Base-by-base conservation (phyloP, 495 filamentous ascomycete genomes). In the Jackrogersella minutella region DNA sequence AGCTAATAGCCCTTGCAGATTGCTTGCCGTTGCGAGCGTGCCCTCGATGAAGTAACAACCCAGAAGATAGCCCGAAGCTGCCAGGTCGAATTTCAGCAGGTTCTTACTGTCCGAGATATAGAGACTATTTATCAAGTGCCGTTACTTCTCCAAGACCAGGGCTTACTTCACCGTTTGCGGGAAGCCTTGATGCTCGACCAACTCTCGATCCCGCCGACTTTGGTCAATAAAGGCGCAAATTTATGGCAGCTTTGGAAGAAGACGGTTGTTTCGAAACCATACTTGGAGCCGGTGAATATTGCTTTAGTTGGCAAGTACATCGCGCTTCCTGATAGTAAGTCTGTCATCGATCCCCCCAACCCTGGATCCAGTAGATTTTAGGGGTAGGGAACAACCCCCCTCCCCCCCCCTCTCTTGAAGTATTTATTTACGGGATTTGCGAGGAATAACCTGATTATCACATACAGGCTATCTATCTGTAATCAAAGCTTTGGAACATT, bases 291-390 rank as follows among this genome's bases (percentile, higher is more conserved):
- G 1, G 91, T 99, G 54, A 80, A 81, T 9, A 96, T 99, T 71
- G 93, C 87, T 4, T 82, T 99, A 4, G 93, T 99, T 21, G 95
- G 95, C 63, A 98, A 99, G 76, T 98, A 98, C 76, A 87, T 85
- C 14, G 82, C 85, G 13, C 85, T 93, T 17, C 88, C 93, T 37
- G 95, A 99, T 50, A 64, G 62, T 64, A 44, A 36, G 62, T 58
- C 11, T 17, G 7, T 30, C 26, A 3, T 7, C 26, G 26, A 30
- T 3, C 7, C 7, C 26, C 26, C 26, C 7, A 30, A 30, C 26
- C 26, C 26, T 30, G 3, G 26, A 30, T 30, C 7, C 3, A 30
- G 26, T 30, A 3, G 26, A 30, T 7, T 30, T 7, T 7, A 30
- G 3, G 26, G 26, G 26, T 30, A 7, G 26, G n/a, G n/a, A n/a